A percentile compares a stretch with the other conserved stretches of the same genome.
Conservation (phyloP, 768 basidiomycete species). For the Kwoniella newhampshirensis region DNA sequence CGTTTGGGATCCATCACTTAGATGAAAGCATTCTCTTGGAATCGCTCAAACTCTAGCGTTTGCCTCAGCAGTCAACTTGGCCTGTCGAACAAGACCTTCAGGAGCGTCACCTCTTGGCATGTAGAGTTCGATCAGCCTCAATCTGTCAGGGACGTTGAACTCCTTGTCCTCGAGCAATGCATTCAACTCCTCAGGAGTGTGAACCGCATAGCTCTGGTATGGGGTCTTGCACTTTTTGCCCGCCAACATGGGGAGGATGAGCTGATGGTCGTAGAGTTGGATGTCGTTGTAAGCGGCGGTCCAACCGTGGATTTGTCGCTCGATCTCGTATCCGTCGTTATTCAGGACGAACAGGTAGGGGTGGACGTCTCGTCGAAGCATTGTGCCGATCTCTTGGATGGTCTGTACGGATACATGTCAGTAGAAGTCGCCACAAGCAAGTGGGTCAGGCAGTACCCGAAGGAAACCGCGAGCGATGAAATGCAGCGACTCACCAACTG, state of each 20-base stretch:
- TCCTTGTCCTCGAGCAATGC: slow-evolving; percentile 63
- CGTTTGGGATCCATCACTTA: too few relatives aligned
- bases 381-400: slow-evolving; percentile 72
- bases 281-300: slow-evolving; percentile 75
- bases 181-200: slow-evolving; percentile 67
- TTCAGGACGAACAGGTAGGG: slow-evolving; percentile 73
- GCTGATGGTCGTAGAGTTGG: slow-evolving; percentile 63
- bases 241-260: slow-evolving; percentile 52
- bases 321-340: slow-evolving; percentile 72
- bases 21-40: too few relatives aligned
- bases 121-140: slow-evolving; percentile 50
- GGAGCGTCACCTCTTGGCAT: slow-evolving; percentile 54
- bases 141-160: slow-evolving; percentile 66
- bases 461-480: not conserved
- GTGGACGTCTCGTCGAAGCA: slow-evolving; percentile 69
- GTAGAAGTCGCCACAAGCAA: not conserved
- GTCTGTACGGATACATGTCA: slow-evolving; percentile 57
- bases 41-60: slow-evolving; percentile 29
- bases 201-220: slow-evolving; percentile 65
- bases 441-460: not conserved
- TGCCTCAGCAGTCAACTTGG: slow-evolving; percentile 53
- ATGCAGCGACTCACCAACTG: slow-evolving; percentile 38
- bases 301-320: slow-evolving; percentile 64
- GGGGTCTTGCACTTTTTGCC: slow-evolving; percentile 45
- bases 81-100: slow-evolving; percentile 49